Evolutionary conservation across 2,329 filamentous ascomycete species (phyloP).

Genomic region (Fusarium euwallaceae): DNA sequence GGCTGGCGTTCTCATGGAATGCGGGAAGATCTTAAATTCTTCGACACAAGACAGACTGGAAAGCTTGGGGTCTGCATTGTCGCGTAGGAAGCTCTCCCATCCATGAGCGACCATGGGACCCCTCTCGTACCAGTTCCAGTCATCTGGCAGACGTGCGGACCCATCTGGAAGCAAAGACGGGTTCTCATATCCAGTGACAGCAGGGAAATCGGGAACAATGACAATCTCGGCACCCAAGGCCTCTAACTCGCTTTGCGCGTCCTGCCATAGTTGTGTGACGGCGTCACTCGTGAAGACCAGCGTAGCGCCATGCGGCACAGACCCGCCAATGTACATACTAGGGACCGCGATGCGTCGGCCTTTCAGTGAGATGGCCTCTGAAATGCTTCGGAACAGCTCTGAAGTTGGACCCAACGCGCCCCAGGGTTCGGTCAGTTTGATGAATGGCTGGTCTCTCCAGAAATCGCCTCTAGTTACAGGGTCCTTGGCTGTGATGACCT

Average conservation of each 20-base stretch:
- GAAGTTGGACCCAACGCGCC: background rate
- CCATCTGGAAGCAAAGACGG: conserved; percentile 54
- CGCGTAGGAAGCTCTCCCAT: conserved; percentile 31
- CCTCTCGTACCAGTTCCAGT: conserved; percentile 57
- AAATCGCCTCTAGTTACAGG: background rate
- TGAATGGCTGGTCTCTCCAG: background rate
- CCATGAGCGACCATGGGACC: conserved; percentile 32
- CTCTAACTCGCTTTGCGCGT: background rate
- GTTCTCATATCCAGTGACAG: conserved; percentile 61
- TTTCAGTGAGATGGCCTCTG: background rate
- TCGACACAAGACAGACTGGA: conserved; percentile 56
- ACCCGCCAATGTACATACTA: background rate
- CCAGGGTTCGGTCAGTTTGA: background rate
- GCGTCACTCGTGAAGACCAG: background rate
- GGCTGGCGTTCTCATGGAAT: conserved; percentile 14
- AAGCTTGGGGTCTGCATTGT: background rate
- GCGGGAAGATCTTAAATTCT: conserved; percentile 50
- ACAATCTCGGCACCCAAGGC: conserved; percentile 9
- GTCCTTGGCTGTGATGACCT: conserved; percentile 54
- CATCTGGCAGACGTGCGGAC: conserved; percentile 46
- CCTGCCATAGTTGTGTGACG: background rate
- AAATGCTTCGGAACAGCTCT: background rate
- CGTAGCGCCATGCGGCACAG: conserved; percentile 39
- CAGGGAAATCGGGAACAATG: conserved; percentile 54
- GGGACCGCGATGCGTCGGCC: background rate